Evolutionary conservation across 495 filamentous ascomycete species (phyloP), one percentile per base, ranked within the genome.

Genomic region (Penicillium crystallinum): DNA sequence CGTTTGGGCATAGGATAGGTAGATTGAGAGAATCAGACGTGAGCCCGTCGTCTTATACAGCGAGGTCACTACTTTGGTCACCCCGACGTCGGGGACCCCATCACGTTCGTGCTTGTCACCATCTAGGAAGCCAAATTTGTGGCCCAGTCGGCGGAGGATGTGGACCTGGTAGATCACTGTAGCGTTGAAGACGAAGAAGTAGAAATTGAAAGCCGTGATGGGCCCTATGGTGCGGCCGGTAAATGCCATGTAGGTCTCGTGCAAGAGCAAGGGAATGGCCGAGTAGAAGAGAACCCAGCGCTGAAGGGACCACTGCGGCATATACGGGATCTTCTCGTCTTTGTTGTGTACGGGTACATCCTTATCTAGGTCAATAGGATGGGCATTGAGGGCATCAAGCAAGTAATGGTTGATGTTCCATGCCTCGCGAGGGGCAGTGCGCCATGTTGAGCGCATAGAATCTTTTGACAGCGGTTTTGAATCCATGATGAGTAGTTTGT

Each of bases 361-460:
- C 40, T 69, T 59, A 44, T 69, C 46, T 9, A 69, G 53, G 11
- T 56, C 62, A 40, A 61, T 57, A 9, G 62, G 71, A 42, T 74
- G 62, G 52, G 58, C 67, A 37, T 72, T 69, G 3, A 73, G 56
- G 15, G 62, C 15, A 18, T 74, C 66, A 3, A 74, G 49, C 18
- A 63, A 46, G 56, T 63, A 66, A 56, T 74, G 71, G 46, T 59
- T 44, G 23, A 65, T 50, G n/a, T 34, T 69, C 71, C 71, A 74
- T 45, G 64, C 48, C 23, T 56, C 53, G 46, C 66, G 66, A 40
- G 57, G 55, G n/a, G 53, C 61, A 4, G 56, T 59, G 8, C 65
- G 69, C 71, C 71, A 74, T 22, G 71, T 74, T 18, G 71, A 74
- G 50, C 63, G 69, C 66, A 74, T 73, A 2, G 71, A 74, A 58